phyloP scores from a whole-genome alignment of 345 rosid genomes.

The Leavenworthia alabamica region DNA sequence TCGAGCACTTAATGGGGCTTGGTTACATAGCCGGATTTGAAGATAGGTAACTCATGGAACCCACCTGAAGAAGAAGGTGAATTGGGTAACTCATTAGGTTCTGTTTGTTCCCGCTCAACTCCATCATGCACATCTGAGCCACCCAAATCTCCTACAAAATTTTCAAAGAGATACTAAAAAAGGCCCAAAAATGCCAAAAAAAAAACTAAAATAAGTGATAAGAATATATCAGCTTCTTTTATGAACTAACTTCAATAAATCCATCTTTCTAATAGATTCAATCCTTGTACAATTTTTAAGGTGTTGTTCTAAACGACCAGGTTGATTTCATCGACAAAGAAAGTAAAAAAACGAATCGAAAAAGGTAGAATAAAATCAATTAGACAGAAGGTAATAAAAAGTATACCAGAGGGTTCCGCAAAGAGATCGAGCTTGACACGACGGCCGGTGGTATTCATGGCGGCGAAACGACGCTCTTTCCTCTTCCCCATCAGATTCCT shows the following conservation, averaged over 20 bases:
- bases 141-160: conserved; percentile 69
- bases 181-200: neutral
- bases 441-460: conserved; percentile 68
- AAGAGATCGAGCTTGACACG: conserved; percentile 94
- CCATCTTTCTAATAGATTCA: neutral
- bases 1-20: conserved; percentile 56
- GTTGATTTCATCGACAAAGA: neutral
- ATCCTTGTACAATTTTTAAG: neutral
- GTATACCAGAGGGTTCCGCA: conserved; percentile 95
- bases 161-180: neutral
- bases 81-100: conserved; percentile 71
- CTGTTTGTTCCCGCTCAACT: conserved; percentile 51
- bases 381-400: neutral
- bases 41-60: conserved; percentile 92
- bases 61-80: conserved; percentile 99
- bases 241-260: neutral
- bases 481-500: conserved; percentile 72
- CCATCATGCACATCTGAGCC: conserved; percentile 67
- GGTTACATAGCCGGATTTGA: conserved; percentile 76
- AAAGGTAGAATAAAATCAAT: neutral
- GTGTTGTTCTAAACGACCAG: neutral
- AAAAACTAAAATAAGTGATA: neutral
- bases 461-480: conserved; percentile 87
- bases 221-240: neutral
- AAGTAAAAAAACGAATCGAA: neutral